phyloP scores from a whole-genome alignment of 2,329 filamentous ascomycete genomes.

The Scedosporium dehoogii region DNA sequence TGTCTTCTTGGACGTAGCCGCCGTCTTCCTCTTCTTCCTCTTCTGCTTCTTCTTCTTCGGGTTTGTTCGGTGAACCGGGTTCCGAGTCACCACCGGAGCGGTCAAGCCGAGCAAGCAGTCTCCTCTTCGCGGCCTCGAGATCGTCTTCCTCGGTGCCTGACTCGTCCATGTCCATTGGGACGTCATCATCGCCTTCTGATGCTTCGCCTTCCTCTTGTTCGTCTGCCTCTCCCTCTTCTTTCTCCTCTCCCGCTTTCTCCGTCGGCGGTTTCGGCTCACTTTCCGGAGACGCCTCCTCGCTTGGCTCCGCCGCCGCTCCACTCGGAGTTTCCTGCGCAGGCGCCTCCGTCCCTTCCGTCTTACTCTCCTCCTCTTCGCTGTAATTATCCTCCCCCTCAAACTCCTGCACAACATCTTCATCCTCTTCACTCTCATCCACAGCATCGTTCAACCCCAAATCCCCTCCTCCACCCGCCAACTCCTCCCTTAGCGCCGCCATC shows the following conservation, averaged over 20 bases:
- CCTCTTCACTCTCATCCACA: conserved; percentile 33
- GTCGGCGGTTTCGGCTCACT: background rate
- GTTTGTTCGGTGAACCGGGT: conserved; percentile 8
- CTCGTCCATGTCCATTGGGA: conserved; percentile 8
- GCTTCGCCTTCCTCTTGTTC: conserved; percentile 17
- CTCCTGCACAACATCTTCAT: conserved; percentile 24
- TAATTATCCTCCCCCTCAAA: conserved; percentile 16
- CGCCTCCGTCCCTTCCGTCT: conserved; percentile 10
- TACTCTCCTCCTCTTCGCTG: conserved; percentile 19
- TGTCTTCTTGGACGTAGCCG: conserved; percentile 6
- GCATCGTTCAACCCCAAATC: conserved; percentile 32
- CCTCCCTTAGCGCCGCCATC: conserved; percentile 36
- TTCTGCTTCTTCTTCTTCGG: conserved; percentile 10
- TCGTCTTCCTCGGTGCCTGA: conserved; percentile 21
- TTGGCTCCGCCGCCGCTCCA: background rate
- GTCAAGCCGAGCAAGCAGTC: conserved; percentile 36
- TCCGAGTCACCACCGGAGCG: conserved; percentile 1
- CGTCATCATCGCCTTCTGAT: conserved; percentile 12
- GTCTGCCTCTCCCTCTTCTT: conserved; percentile 8
- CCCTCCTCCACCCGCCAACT: conserved; percentile 25
- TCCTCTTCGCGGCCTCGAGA: conserved; percentile 37
- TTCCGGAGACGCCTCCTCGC: background rate
- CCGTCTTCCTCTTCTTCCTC: conserved; percentile 2
- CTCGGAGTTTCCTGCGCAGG: conserved; percentile 7
- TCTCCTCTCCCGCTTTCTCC: conserved; percentile 10